These are phyloP conservation scores for Candolleomyces aberdarensis DNA, from an alignment of 768 basidiomycete genomes.

Conservation along the genomic window DNA sequence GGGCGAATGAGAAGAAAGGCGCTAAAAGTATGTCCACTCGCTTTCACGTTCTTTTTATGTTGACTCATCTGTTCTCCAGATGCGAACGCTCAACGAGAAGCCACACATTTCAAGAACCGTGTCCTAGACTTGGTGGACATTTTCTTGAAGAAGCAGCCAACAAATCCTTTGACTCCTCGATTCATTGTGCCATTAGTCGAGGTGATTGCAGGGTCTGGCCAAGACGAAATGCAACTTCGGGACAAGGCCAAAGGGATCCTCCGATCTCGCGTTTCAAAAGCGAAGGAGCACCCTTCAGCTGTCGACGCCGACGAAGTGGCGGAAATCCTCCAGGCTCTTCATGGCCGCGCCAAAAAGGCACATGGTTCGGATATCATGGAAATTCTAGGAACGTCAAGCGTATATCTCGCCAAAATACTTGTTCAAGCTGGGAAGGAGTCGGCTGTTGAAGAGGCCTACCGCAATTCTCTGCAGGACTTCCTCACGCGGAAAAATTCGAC, in stretches of 20 bases:
- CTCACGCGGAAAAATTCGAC: conserved; percentile 77
- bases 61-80: conserved; percentile 30
- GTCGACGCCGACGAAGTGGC: conserved; percentile 42
- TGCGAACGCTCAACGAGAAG: conserved; percentile 76
- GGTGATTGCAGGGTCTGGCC: conserved; percentile 59
- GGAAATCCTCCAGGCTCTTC: conserved; percentile 58
- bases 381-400: conserved; percentile 63
- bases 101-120: conserved; percentile 94
- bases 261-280: conserved; percentile 66
- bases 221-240: conserved; percentile 84
- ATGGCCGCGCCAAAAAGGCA: conserved; percentile 66
- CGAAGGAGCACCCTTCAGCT: conserved; percentile 60
- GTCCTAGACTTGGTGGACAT: conserved; percentile 93
- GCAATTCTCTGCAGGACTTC: conserved; percentile 69
- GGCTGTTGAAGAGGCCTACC: conserved; percentile 53
- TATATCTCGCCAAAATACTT: conserved; percentile 62
- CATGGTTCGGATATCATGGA: conserved; percentile 60
- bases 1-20: conserved; percentile 55
- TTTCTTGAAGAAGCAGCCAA: conserved; percentile 73
- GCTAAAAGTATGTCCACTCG: conserved; percentile 53
- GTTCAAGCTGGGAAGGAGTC: conserved; percentile 41
- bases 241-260: conserved; percentile 86
- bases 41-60: neutral
- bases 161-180: conserved; percentile 64
- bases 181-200: conserved; percentile 77